Base-by-base conservation (phyloP, 306 rosid genomes). In the Cucumis cinereus region DNA sequence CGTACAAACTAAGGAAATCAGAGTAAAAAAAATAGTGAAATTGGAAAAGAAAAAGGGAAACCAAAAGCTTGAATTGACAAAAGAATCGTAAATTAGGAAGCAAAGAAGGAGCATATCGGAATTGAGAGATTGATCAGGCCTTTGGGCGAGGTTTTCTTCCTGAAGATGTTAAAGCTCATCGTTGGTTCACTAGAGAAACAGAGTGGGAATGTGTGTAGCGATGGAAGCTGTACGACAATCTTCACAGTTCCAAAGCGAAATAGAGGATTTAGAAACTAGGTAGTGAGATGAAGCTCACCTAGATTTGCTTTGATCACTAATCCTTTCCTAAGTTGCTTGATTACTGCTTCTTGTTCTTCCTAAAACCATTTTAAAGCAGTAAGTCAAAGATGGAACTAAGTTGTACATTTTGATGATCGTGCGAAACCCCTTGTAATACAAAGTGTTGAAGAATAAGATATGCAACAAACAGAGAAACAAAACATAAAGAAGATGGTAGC, bases 271-370 rank as follows among this genome's bases (percentile, higher is more conserved):
- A 92, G 88, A 95, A 95, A 84, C 80, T 92, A 57, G 99, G 99
- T 6, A 95, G n/a, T n/a, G n/a, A n/a, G n/a, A n/a, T n/a, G n/a
- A n/a, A n/a, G n/a, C n/a, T n/a, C n/a, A n/a, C n/a, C 96, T 30
- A 98, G 98, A 6, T 92, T 95, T 77, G 99, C 99, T 84, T 87
- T 95, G 76, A 95, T 80, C 80, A 95, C 91, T 90, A 95, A 83
- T 78, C 74, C 83, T 89, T 84, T 95, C 83, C 99, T 88, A 80
- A 95, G 71, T 84, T 84, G 88, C 86, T 88, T 92, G 85, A 95
- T 28, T 45, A 97, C 92, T 76, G 96, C 96, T 53, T 92, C 93
- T 62, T 95, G 93, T 91, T 95, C 99, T 88, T 92, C 99, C 99
- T 95, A 77, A 53, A n/a, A 80, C 70, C 11, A 55, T 80, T 73